These are phyloP conservation scores for Komagataella populi DNA, from an alignment of 805 yeast genomes.

Conservation along the genomic window DNA sequence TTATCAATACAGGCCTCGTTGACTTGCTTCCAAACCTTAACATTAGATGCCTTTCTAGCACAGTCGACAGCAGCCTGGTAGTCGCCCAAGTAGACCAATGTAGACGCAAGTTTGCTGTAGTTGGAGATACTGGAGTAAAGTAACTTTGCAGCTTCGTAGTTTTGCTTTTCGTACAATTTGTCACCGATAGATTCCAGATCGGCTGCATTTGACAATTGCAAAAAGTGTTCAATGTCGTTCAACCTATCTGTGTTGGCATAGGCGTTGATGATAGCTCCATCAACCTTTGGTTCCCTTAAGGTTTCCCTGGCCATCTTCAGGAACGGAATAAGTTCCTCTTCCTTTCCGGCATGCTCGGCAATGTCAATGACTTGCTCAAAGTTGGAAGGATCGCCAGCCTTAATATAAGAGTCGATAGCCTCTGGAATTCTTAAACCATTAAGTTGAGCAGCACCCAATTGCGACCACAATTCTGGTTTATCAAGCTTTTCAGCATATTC, in stretches of 20 bases:
- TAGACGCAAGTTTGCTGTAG: conserved; percentile 93
- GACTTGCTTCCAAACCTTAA: conserved; percentile 93
- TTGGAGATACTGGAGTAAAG: conserved; percentile 79
- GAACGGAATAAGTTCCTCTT: conserved; percentile 80
- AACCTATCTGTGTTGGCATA: conserved; percentile 70
- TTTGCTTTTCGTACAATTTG: conserved; percentile 62
- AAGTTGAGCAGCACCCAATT: conserved; percentile 90
- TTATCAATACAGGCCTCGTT: conserved; percentile 92
- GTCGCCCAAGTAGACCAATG: conserved; percentile 82
- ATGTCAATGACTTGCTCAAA: conserved; percentile 87
- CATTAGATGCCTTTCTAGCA: conserved; percentile 94
- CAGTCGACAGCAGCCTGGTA: conserved; percentile 97
- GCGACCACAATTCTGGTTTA: conserved; percentile 82
- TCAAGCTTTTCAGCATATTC: conserved; percentile 85
- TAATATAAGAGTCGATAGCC: conserved; percentile 82
- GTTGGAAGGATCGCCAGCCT: conserved; percentile 84
- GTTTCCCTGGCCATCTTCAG: conserved; percentile 86
- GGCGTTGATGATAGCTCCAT: conserved; percentile 80
- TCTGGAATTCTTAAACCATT: conserved; percentile 88
- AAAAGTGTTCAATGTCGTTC: conserved; percentile 71
- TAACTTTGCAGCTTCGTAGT: conserved; percentile 87
- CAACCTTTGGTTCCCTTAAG: conserved; percentile 83
- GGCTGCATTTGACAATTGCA: conserved; percentile 84
- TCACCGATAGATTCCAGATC: conserved; percentile 89
- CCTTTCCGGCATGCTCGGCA: conserved; percentile 92